Evolutionary conservation across 805 yeast species (phyloP).

Genomic region (Torulaspora microellipsoides): DNA sequence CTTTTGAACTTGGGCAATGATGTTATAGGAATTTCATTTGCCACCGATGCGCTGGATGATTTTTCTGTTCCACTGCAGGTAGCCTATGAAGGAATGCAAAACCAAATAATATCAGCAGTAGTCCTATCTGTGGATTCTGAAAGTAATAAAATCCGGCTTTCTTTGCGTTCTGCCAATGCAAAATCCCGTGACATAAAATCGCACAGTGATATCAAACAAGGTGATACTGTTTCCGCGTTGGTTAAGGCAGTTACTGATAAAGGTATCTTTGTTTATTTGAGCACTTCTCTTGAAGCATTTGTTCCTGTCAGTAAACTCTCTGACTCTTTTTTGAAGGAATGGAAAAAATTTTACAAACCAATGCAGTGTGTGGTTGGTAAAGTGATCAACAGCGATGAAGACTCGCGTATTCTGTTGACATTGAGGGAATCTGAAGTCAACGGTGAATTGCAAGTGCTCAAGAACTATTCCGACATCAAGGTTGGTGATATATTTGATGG

Average conservation of each 20-base stretch:
- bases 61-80: conserved; percentile 51
- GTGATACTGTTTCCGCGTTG: conserved; percentile 77
- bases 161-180: conserved; percentile 51
- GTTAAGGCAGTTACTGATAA: conserved; percentile 67
- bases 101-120: conserved; percentile 55
- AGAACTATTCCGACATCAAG: conserved; percentile 60
- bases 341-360: conserved; percentile 72
- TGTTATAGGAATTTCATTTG: conserved; percentile 52
- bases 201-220: conserved; percentile 53
- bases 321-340: conserved; percentile 75
- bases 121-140: conserved; percentile 38
- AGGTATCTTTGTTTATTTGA: conserved; percentile 75
- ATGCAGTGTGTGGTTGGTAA: conserved; percentile 75
- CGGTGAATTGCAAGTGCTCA: conserved; percentile 58
- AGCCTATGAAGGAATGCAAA: conserved; percentile 39
- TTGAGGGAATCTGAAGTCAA: conserved; percentile 75
- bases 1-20: conserved; percentile 64
- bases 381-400: conserved; percentile 56
- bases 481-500: conserved; percentile 76
- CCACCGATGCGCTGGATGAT: conserved; percentile 74
- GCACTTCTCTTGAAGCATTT: conserved; percentile 67
- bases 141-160: conserved; percentile 54
- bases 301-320: conserved; percentile 78
- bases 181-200: conserved; percentile 48
- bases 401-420: conserved; percentile 67